A percentile compares a stretch with the other conserved stretches of the same genome.
Conservation (phyloP, 805 yeast genomes). For the Diddensiella transvaalensis region DNA sequence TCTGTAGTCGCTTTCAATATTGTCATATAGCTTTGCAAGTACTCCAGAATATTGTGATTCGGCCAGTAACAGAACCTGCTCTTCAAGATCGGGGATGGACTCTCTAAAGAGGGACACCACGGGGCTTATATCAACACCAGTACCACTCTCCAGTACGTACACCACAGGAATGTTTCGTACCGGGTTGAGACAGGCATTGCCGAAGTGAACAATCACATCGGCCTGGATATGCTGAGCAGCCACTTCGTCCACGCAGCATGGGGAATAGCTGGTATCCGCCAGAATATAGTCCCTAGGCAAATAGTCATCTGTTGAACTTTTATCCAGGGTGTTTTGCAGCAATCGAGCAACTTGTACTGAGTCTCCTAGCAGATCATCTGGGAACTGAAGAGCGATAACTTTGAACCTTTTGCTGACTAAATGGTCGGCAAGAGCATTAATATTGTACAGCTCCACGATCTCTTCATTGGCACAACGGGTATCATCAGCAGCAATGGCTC, state of each 20-base stretch:
- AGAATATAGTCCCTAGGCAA: constrained; percentile 59
- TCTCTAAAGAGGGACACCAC: constrained; percentile 41
- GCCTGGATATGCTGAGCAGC: constrained; percentile 91
- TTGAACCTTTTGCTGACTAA: constrained; percentile 40
- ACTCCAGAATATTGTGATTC: constrained; percentile 61
- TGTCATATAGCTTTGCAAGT: constrained; percentile 40
- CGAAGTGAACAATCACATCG: constrained; percentile 86
- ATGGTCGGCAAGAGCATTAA: constrained; percentile 45
- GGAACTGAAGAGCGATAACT: constrained; percentile 81
- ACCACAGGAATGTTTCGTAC: constrained; percentile 69
- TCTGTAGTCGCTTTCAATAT: constrained; percentile 31
- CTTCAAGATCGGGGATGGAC: constrained; percentile 39
- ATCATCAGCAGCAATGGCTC: constrained; percentile 26
- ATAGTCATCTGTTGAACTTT: constrained; percentile 1
- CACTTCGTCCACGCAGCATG: constrained; percentile 95
- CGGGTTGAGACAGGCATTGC: constrained; percentile 88
- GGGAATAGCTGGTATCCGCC: constrained; percentile 93
- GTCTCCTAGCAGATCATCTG: constrained; percentile 75
- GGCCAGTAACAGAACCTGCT: constrained; percentile 56
- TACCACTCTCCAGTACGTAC: constrained; percentile 74
- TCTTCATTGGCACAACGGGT: constrained; percentile 17
- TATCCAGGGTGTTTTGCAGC: background rate
- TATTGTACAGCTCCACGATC: constrained; percentile 51
- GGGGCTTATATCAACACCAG: constrained; percentile 40
- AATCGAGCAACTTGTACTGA: constrained; percentile 55